Evolutionary conservation across 1,284 basidiomycete species (phyloP).

Genomic region (Flammula alnicola): DNA sequence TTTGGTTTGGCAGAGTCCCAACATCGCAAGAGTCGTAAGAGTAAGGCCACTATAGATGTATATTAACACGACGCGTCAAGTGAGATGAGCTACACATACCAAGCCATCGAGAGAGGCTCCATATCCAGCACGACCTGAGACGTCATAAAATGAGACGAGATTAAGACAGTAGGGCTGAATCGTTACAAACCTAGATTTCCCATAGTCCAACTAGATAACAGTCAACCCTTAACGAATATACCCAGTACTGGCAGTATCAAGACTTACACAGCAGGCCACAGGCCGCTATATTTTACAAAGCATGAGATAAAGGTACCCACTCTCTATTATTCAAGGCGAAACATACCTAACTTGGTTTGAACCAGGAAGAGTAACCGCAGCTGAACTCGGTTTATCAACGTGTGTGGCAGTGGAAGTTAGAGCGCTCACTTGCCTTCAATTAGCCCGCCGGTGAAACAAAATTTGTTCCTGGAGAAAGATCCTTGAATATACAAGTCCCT

Average conservation of each 20-base stretch:
- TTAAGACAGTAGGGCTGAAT: background rate
- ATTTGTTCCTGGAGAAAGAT: conserved; percentile 51
- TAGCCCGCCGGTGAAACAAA: conserved; percentile 82
- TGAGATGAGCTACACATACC: conserved; percentile 34
- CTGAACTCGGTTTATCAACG: conserved; percentile 32
- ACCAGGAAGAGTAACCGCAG: conserved; percentile 64
- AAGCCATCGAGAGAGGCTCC: conserved; percentile 71
- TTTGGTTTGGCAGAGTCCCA: conserved; percentile 84
- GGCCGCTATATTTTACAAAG: conserved; percentile 39
- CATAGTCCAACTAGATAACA: conserved; percentile 64
- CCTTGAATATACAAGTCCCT: background rate
- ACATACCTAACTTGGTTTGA: conserved; percentile 48
- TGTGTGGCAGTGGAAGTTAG: background rate
- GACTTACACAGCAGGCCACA: conserved; percentile 72
- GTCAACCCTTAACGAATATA: background rate
- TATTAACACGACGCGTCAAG: background rate
- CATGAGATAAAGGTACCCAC: conserved; percentile 42
- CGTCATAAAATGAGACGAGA: background rate
- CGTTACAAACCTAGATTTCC: conserved; percentile 66
- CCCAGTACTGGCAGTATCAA: background rate
- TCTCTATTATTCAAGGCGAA: conserved; percentile 46
- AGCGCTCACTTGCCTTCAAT: conserved; percentile 47
- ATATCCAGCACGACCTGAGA: conserved; percentile 66
- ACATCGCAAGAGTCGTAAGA: conserved; percentile 82
- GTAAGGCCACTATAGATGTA: conserved; percentile 56